phyloP scores from a whole-genome alignment of 768 basidiomycete species.

The Amanita exitialis region DNA sequence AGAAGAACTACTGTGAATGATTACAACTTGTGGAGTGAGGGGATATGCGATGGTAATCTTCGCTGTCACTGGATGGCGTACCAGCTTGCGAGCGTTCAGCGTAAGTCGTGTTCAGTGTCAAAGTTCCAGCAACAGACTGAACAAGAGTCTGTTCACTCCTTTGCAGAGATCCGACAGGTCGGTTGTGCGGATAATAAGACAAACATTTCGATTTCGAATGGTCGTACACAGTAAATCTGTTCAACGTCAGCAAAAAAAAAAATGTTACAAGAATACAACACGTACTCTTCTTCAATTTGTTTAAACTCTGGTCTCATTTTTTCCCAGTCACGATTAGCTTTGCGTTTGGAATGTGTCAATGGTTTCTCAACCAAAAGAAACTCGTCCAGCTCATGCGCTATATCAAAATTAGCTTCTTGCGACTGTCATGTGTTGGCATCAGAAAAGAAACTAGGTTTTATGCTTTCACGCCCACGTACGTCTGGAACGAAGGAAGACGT shows the following conservation, averaged over 20 bases:
- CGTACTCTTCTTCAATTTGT: constrained; percentile 88
- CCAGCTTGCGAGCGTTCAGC: constrained; percentile 38
- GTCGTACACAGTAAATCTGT: constrained; percentile 85
- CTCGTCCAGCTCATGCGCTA: constrained; percentile 95
- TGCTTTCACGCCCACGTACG: constrained; percentile 38
- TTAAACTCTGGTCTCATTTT: constrained; percentile 88
- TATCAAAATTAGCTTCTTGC: constrained; percentile 97
- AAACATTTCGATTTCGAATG: constrained; percentile 60
- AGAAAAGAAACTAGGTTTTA: background rate
- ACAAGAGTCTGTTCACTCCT: constrained; percentile 31
- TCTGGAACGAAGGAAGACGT: constrained; percentile 88
- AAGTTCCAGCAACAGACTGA: constrained; percentile 30
- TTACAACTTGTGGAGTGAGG: constrained; percentile 1
- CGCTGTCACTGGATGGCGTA: constrained; percentile 28
- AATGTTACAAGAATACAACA: constrained; percentile 6
- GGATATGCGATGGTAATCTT: constrained; percentile 14
- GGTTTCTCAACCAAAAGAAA: constrained; percentile 97
- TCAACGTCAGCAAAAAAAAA: constrained; percentile 6
- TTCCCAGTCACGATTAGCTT: constrained; percentile 74
- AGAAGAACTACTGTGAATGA: background rate
- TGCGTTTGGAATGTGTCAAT: constrained; percentile 89
- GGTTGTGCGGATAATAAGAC: constrained; percentile 86
- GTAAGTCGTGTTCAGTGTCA: constrained; percentile 36
- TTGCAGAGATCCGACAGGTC: constrained; percentile 38
- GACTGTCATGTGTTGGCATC: constrained; percentile 37